A percentile compares a stretch with the other conserved stretches of the same genome.
Conservation (phyloP, 345 rosid genomes). For the Murraya koenigii region DNA sequence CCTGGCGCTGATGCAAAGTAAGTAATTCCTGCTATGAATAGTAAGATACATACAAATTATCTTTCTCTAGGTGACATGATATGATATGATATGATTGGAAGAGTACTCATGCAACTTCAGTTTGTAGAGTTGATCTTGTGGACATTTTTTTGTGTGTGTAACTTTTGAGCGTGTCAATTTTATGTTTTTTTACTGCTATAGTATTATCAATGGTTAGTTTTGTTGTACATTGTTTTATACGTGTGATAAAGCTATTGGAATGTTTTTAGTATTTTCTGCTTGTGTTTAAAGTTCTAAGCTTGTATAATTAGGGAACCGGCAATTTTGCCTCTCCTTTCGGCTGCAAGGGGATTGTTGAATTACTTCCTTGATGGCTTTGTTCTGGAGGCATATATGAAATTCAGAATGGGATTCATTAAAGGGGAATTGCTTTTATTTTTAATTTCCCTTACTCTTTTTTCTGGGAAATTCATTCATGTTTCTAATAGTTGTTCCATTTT, state of each 20-base stretch:
- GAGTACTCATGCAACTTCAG: no score
- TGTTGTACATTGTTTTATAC: background rate
- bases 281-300: background rate
- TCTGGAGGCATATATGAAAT: background rate
- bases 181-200: background rate
- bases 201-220: background rate
- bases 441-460: background rate
- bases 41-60: no score
- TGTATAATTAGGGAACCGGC: background rate
- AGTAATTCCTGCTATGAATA: background rate
- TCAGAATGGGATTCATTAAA: background rate
- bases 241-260: background rate
- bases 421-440: background rate
- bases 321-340: background rate
- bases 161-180: background rate
- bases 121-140: no score
- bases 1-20: constrained; percentile 40
- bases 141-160: no score
- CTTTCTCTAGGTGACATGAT: background rate
- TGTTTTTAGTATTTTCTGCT: background rate
- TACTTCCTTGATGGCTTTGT: constrained; percentile 6
- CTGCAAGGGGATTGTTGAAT: background rate
- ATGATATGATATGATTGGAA: background rate
- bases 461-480: background rate
- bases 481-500: background rate